These are phyloP conservation scores for Solanum rostratum DNA, from an alignment of 257 asterid genomes.

Conservation along the genomic window DNA sequence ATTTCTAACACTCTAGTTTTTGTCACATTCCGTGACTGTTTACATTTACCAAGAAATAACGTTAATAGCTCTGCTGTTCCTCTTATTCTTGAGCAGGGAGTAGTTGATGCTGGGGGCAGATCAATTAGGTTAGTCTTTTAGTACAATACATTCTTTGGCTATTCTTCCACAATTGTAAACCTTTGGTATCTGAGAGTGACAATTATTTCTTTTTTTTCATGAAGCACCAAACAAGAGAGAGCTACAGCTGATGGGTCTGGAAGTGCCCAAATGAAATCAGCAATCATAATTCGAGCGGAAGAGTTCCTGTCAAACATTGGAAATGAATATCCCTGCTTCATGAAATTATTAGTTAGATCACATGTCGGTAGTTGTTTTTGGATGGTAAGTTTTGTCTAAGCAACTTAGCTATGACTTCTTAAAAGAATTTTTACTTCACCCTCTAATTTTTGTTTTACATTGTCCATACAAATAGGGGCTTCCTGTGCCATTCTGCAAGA, in stretches of 20 bases:
- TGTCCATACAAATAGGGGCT: constrained; percentile 36
- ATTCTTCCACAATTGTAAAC: neutral
- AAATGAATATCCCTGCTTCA: constrained; percentile 47
- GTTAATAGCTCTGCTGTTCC: neutral
- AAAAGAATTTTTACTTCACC: constrained; percentile 2
- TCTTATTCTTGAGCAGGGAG: constrained; percentile 35
- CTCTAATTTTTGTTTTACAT: constrained; percentile 2
- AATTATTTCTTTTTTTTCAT: neutral
- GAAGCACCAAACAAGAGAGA: constrained; percentile 31
- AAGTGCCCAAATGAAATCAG: constrained; percentile 38
- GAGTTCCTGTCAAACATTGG: constrained; percentile 61
- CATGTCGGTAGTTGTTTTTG: constrained; percentile 94
- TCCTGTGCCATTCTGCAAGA: constrained; percentile 82
- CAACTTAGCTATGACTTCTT: neutral
- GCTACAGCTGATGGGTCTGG: constrained; percentile 28
- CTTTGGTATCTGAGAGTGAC: neutral
- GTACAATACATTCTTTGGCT: neutral
- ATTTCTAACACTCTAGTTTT: neutral
- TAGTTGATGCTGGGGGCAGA: constrained; percentile 22
- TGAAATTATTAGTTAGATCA: constrained; percentile 66
- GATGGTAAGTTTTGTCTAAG: constrained; percentile 54
- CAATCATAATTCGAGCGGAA: constrained; percentile 81
- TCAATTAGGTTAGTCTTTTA: constrained; percentile 29
- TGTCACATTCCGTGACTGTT: neutral
- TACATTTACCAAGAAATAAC: neutral